These are phyloP conservation scores for Debaryomyces prosopidis DNA, from an alignment of 805 yeast species.

Conservation along the genomic window DNA sequence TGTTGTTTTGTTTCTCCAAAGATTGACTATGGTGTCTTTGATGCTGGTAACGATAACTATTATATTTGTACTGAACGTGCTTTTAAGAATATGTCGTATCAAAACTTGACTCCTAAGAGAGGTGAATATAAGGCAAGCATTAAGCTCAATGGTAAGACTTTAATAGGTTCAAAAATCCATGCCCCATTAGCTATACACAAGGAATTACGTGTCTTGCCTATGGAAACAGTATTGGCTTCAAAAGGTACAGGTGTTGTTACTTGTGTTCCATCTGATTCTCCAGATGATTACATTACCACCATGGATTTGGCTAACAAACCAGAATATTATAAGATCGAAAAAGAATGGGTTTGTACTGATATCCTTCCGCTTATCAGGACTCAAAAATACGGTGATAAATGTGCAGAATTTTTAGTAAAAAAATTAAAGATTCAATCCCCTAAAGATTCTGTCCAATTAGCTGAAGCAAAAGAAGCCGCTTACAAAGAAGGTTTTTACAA, in stretches of 20 bases:
- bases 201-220: slow-evolving; percentile 83
- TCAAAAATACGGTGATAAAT: slow-evolving; percentile 81
- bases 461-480: slow-evolving; percentile 90
- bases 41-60: slow-evolving; percentile 73
- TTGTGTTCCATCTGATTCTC: slow-evolving; percentile 98
- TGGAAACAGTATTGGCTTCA: slow-evolving; percentile 93
- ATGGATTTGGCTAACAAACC: slow-evolving; percentile 85
- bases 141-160: slow-evolving; percentile 63
- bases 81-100: slow-evolving; percentile 95
- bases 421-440: slow-evolving; percentile 92
- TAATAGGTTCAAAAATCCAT: slow-evolving; percentile 82
- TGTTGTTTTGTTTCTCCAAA: slow-evolving; percentile 97
- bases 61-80: slow-evolving; percentile 92
- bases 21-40: slow-evolving; percentile 87
- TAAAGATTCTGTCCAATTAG: slow-evolving; percentile 82
- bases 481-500: slow-evolving; percentile 96
- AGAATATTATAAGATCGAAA: slow-evolving; percentile 81
- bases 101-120: slow-evolving; percentile 85
- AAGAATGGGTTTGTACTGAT: slow-evolving; percentile 81
- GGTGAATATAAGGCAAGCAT: slow-evolving; percentile 69
- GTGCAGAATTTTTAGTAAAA: slow-evolving; percentile 83
- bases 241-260: slow-evolving; percentile 99
- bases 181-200: slow-evolving; percentile 79
- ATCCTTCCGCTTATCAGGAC: slow-evolving; percentile 75
- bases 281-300: slow-evolving; percentile 91